Base-by-base conservation (phyloP, 768 basidiomycete genomes). In the Lactarius deliciosus region DNA sequence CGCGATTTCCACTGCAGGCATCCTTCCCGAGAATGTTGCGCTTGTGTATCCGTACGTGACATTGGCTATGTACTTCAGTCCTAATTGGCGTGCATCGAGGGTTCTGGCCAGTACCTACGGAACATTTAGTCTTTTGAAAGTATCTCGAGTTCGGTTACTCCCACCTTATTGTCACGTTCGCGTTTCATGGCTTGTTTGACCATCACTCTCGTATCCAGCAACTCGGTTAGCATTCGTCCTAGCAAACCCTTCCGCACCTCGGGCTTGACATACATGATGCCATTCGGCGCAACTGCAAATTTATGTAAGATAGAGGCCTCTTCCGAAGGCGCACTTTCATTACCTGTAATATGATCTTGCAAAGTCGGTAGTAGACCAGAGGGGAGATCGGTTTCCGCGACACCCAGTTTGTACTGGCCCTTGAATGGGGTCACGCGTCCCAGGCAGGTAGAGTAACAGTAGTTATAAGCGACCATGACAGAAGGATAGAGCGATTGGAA, bases 391-490 rank as follows among this genome's bases (percentile, higher is more conserved):
- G 92, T 80, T 68, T 94, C 85, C 50, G 85, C 79, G 55, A 96
- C 91, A 2, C 97, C 97, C 61, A 98, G 85, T 76, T 96, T 96
- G 75, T 90, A 88, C 32, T 83, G 83, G 10, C 90, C 95, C 74
- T 94, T 88, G 77, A 96, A 96, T n/a, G 87, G 82, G n/a, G 82
- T 81, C 45, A 93, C 81, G 15, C 96, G 86, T 11, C 97, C 97
- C 36, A 99, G 81, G 75, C 96, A 98, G 2, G 97, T 99, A 32
- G 96, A 98, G 75, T 94, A 96, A 73, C 92, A 94, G 75, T 94
- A 94, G 75, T 98, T 98, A 78, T 99, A 96, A 7, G 95, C 96
- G 71, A 98, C 96, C 96, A 98, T 98, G 66, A 98, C 81, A 0
- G 95, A 97, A 0, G 97, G 97, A 75, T 99, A 99, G 30, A 99